phyloP scores from a whole-genome alignment of 1,139 yeast genomes.

The Taiozyma sp. region DNA sequence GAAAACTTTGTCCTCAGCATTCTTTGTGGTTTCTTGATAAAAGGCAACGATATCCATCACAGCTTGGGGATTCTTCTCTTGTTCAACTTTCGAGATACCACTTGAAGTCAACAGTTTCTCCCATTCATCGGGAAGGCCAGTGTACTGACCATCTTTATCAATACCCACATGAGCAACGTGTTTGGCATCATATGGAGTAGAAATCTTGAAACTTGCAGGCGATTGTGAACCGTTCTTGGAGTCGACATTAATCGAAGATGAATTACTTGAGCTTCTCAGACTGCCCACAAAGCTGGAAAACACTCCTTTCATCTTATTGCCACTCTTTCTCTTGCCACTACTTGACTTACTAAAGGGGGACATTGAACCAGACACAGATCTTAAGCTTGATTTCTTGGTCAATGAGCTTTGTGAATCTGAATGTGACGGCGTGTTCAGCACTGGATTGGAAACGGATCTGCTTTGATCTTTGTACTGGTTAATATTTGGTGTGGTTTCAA shows the following conservation, averaged over 20 bases:
- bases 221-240: conserved; percentile 27
- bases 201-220: conserved; percentile 49
- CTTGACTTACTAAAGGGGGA: conserved; percentile 17
- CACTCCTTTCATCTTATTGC: conserved; percentile 44
- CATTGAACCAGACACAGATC: conserved; percentile 14
- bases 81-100: conserved; percentile 83
- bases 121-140: conserved; percentile 94
- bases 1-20: conserved; percentile 66
- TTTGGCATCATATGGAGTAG: conserved; percentile 86
- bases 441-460: conserved; percentile 19
- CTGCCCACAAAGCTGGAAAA: conserved; percentile 44
- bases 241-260: conserved; percentile 22
- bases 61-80: conserved; percentile 89
- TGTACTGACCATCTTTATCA: conserved; percentile 76
- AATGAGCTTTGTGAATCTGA: conserved; percentile 15
- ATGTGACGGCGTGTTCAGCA: conserved; percentile 11
- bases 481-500: neutral
- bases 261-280: conserved; percentile 30
- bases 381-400: conserved; percentile 13
- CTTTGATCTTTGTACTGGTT: neutral
- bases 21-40: conserved; percentile 65
- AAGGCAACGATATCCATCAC: conserved; percentile 91
- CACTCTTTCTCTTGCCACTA: conserved; percentile 24
- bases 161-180: conserved; percentile 94
- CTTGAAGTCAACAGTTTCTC: conserved; percentile 74